Conservation (phyloP, 192 early-diverging fungal species). For the Kappamyces sp. region DNA sequence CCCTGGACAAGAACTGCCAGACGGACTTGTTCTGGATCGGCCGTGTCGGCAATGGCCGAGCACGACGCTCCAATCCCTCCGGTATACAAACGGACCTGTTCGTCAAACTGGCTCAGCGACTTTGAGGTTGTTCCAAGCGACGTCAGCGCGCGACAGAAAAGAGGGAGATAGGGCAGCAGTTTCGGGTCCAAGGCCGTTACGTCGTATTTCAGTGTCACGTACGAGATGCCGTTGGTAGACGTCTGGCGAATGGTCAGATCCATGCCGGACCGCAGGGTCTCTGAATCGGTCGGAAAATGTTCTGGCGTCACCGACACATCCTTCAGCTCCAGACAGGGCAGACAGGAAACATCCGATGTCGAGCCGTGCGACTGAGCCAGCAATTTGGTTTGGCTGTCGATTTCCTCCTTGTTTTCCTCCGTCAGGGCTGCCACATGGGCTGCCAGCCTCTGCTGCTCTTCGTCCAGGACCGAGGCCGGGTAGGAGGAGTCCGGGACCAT, state of each 20-base stretch:
- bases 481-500: conserved; percentile 75
- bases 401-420: conserved; percentile 47
- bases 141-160: conserved; percentile 28
- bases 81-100: conserved; percentile 75
- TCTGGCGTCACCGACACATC: conserved; percentile 66
- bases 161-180: conserved; percentile 15
- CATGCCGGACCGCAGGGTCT: conserved; percentile 1
- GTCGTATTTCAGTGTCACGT: conserved; percentile 42
- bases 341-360: conserved; percentile 68
- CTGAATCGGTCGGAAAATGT: conserved; percentile 50
- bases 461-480: conserved; percentile 44
- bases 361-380: conserved; percentile 66
- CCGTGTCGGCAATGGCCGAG: conserved; percentile 41
- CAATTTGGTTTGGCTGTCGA: conserved; percentile 61
- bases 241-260: conserved; percentile 52
- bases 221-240: conserved; percentile 86
- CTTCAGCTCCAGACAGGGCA: conserved; percentile 76
- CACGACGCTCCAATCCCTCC: conserved; percentile 74
- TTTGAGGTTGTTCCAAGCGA: conserved; percentile 35
- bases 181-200: conserved; percentile 18
- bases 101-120: conserved; percentile 74
- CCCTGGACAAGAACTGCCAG: conserved; percentile 1
- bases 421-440: conserved; percentile 56
- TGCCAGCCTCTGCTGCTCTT: conserved; percentile 64
- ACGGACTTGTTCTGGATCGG: conserved; percentile 21